Percentiles rank a stretch among this genome's conserved stretches.
These are phyloP conservation scores for Saccharomycopsis guyanensis DNA, from an alignment of 805 yeast species.

Conservation along the genomic window DNA sequence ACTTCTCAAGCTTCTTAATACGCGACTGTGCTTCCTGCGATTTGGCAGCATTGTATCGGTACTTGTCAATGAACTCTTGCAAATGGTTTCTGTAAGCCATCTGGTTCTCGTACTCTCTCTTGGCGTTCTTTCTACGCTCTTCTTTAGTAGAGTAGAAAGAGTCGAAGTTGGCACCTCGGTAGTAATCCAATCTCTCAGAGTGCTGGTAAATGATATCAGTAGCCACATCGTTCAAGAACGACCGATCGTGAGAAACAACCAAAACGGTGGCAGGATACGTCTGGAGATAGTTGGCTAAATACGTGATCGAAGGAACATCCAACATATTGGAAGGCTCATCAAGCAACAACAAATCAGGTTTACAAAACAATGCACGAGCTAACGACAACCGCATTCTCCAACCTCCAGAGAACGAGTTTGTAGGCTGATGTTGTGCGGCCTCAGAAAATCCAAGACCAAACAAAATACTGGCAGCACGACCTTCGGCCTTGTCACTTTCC, in stretches of 20 bases:
- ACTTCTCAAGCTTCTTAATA: constrained; percentile 90
- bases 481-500: constrained; percentile 97
- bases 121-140: constrained; percentile 88
- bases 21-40: constrained; percentile 97
- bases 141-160: constrained; percentile 88
- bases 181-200: constrained; percentile 92
- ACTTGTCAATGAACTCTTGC: constrained; percentile 92
- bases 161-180: constrained; percentile 90
- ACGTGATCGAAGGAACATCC: constrained; percentile 98
- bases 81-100: constrained; percentile 92
- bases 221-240: constrained; percentile 94
- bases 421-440: constrained; percentile 74
- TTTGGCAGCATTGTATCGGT: constrained; percentile 95
- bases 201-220: constrained; percentile 98
- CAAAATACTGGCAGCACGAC: constrained; percentile 89
- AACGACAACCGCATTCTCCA: constrained; percentile 99
- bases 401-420: constrained; percentile 97
- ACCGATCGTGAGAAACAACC: constrained; percentile 96
- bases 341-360: constrained; percentile 84
- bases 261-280: constrained; percentile 87
- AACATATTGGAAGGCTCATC: constrained; percentile 99
- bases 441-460: constrained; percentile 90
- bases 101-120: constrained; percentile 94
- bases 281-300: constrained; percentile 81
- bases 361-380: constrained; percentile 95